phyloP scores from a whole-genome alignment of 2,329 filamentous ascomycete genomes.

The Coniochaeta sp. region DNA sequence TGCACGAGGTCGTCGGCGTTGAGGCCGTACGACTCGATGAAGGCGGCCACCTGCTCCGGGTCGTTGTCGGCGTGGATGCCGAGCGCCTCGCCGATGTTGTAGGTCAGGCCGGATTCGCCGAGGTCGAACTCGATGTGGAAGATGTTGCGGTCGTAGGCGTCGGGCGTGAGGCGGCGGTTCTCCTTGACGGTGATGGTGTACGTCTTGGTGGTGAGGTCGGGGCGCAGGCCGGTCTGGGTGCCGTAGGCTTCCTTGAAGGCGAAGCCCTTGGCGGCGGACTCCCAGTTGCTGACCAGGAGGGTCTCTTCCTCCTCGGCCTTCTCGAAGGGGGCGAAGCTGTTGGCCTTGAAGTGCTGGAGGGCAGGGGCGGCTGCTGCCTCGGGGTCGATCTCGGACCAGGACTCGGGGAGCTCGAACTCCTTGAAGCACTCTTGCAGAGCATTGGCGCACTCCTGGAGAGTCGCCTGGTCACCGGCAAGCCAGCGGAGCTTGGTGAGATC shows the following conservation, averaged over 20 bases:
- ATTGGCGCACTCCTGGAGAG: slow-evolving; percentile 52
- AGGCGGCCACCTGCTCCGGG: slow-evolving; percentile 66
- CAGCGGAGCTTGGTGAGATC: slow-evolving; percentile 59
- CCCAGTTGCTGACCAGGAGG: slow-evolving; percentile 65
- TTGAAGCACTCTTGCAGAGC: slow-evolving; percentile 64
- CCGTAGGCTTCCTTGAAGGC: slow-evolving; percentile 92
- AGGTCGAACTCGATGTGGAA: slow-evolving; percentile 99
- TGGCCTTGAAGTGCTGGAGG: slow-evolving; percentile 66
- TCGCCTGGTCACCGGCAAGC: slow-evolving; percentile 43
- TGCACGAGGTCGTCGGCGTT: slow-evolving; percentile 81
- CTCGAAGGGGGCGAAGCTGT: slow-evolving; percentile 76
- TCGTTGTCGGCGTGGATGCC: slow-evolving; percentile 97
- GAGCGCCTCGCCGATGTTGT: slow-evolving; percentile 95
- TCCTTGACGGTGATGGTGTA: slow-evolving; percentile 86
- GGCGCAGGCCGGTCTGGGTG: slow-evolving; percentile 66
- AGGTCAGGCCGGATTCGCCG: slow-evolving; percentile 81
- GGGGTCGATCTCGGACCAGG: slow-evolving; percentile 68
- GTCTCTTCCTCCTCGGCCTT: slow-evolving; percentile 67
- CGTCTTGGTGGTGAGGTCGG: slow-evolving; percentile 81
- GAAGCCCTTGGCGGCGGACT: slow-evolving; percentile 77
- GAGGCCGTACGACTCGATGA: slow-evolving; percentile 86
- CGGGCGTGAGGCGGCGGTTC: slow-evolving; percentile 85
- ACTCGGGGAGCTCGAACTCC: slow-evolving; percentile 66
- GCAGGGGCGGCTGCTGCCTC: slow-evolving; percentile 53
- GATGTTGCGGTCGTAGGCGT: slow-evolving; percentile 92